A percentile compares a stretch with the other conserved stretches of the same genome.
Conservation (phyloP, 306 rosid genomes). For the Vigna angularis region DNA sequence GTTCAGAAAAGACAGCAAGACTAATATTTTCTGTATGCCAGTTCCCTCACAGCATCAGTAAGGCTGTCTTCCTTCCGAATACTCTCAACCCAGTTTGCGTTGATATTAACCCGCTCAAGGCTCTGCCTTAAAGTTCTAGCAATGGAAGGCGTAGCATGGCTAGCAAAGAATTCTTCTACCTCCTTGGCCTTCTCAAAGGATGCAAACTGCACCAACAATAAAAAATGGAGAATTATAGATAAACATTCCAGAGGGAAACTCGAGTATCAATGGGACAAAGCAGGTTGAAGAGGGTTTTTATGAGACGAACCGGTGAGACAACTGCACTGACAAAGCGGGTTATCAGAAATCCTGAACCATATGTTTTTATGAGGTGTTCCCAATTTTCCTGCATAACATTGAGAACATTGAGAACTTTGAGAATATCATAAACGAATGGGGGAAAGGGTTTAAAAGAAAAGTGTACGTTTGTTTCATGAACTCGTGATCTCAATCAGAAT, state of each 20-base stretch:
- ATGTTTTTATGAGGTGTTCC: constrained; percentile 66
- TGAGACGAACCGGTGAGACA: constrained; percentile 81
- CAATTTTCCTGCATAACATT: constrained; percentile 67
- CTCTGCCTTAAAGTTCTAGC: constrained; percentile 93
- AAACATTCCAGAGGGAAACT: constrained; percentile 1
- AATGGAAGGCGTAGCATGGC: constrained; percentile 54
- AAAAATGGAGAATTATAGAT: not conserved
- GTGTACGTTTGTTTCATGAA: not conserved
- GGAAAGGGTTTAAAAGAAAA: not conserved
- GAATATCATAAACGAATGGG: not conserved
- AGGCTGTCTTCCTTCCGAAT: constrained; percentile 63
- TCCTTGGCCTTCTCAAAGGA: constrained; percentile 82
- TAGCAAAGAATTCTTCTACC: constrained; percentile 80
- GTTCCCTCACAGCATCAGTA: constrained; percentile 56
- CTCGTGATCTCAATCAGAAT: constrained; percentile 1
- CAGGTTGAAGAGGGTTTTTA: constrained; percentile 11
- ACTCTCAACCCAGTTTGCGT: constrained; percentile 78
- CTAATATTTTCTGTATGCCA: constrained; percentile 59
- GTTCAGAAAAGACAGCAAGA: not conserved
- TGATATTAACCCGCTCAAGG: constrained; percentile 75
- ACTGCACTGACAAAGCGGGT: constrained; percentile 69
- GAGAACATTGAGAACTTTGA: constrained; percentile 15
- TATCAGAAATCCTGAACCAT: constrained; percentile 80
- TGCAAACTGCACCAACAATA: constrained; percentile 69
- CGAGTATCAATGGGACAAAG: constrained; percentile 9